Evolutionary conservation across 1,284 basidiomycete species (phyloP), one percentile per base, ranked within the genome.

Genomic region (Cryptococcus sp.): DNA sequence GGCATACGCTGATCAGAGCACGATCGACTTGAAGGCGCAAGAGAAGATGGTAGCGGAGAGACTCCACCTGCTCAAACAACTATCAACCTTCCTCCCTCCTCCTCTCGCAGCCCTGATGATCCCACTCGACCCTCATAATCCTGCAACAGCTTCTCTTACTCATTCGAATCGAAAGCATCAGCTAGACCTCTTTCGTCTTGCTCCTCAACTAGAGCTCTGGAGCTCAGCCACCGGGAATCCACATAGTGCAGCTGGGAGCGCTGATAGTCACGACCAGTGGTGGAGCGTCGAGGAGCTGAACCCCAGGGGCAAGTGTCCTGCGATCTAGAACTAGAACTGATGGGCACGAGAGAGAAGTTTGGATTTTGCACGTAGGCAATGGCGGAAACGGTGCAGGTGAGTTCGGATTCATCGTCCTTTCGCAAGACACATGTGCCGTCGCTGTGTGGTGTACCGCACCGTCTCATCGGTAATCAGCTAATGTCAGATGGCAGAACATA

Each of bases 211-310:
- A 15, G 52, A 60, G 41, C 67, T 72, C 49, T 71, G 70, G 69
- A 69, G 63, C 51, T 66, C 60, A 5, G 55, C n/a, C 61, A 10
- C 19, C 47, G 7, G 62, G 58, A 17, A 42, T 16, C 15, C 55
- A 38, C n/a, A 45, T 57, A 42, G 54, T 15, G 52, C 50, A 2
- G n/a, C n/a, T n/a, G n/a, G n/a, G n/a, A n/a, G n/a, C n/a, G n/a
- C n/a, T n/a, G n/a, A n/a, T n/a, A n/a, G n/a, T n/a, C 61, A 62
- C 19, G 65, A 55, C 0, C 55, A 54, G 39, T 71, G 71, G 72
- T 77, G 75, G 75, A 68, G 65, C 27, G 60, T 76, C 41, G 72
- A 77, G 54, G 69, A 76, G 25, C 60, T 77, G 3, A 69, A 69
- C 16, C n/a, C 55, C 61, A 16, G 72, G 72, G 25, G 72, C 75